Conservation (phyloP, 768 basidiomycete genomes). For the Leccinum variicolor region DNA sequence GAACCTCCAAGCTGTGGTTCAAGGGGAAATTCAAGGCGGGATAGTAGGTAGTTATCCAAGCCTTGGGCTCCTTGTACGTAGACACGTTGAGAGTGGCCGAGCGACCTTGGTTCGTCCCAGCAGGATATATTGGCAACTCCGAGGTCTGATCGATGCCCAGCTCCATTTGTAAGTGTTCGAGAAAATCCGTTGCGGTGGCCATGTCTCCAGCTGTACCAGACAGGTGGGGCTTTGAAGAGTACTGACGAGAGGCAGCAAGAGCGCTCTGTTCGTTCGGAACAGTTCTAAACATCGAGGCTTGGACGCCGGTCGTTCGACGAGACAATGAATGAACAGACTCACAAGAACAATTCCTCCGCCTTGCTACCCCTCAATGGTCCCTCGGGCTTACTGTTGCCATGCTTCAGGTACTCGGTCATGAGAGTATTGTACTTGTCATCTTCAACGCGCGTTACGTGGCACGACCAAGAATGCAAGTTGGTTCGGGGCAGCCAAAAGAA, state of each 20-base stretch:
- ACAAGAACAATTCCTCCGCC: too few relatives aligned
- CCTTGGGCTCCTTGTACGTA: constrained; percentile 37
- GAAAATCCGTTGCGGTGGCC: constrained; percentile 52
- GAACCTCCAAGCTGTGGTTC: constrained; percentile 51
- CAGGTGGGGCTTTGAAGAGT: constrained; percentile 53
- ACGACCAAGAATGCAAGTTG: too few relatives aligned
- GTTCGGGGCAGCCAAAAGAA: too few relatives aligned
- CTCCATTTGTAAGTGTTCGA: constrained; percentile 48
- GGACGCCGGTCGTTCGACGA: too few relatives aligned
- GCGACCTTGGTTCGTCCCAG: constrained; percentile 53
- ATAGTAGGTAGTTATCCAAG: constrained; percentile 72
- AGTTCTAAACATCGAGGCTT: too few relatives aligned
- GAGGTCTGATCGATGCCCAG: constrained; percentile 37
- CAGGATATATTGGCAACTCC: constrained; percentile 46
- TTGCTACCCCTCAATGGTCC: too few relatives aligned
- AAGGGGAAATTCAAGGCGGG: constrained; percentile 70
- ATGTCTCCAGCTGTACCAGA: constrained; percentile 58
- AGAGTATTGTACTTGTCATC: too few relatives aligned
- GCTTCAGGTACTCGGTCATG: too few relatives aligned
- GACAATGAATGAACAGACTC: too few relatives aligned
- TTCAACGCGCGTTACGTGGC: too few relatives aligned
- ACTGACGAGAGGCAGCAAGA: constrained; percentile 47
- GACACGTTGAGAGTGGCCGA: constrained; percentile 49
- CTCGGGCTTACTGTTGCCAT: too few relatives aligned
- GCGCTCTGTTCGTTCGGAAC: constrained; percentile 23